phyloP scores from a whole-genome alignment of 164 flowering plant genomes.

The Santalum album region DNA sequence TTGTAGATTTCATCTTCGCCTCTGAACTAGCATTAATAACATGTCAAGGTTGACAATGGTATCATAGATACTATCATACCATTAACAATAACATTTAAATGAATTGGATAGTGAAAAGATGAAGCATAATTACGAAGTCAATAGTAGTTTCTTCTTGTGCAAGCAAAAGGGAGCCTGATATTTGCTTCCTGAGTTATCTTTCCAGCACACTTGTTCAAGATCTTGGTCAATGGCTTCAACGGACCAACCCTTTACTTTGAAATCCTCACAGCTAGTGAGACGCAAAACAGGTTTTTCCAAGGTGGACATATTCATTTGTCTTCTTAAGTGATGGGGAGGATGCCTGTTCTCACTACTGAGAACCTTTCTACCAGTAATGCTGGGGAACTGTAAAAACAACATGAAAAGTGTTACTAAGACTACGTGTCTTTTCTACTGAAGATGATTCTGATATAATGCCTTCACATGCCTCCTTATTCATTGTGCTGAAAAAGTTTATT shows the following conservation, averaged over 20 bases:
- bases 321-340: slow-evolving; percentile 7
- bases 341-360: slow-evolving; percentile 1
- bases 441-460: not conserved
- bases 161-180: slow-evolving; percentile 40
- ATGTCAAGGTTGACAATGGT: not conserved
- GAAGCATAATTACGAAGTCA: slow-evolving; percentile 29
- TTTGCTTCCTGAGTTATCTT: slow-evolving; percentile 20
- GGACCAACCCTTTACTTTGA: slow-evolving; percentile 46
- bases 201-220: slow-evolving; percentile 63
- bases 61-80: not conserved
- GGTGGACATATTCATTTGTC: slow-evolving; percentile 2
- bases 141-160: slow-evolving; percentile 28
- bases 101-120: slow-evolving; percentile 4
- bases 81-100: not conserved
- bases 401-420: not conserved
- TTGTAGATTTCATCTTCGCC: slow-evolving; percentile 25
- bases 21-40: slow-evolving; percentile 24
- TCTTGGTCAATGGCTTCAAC: slow-evolving; percentile 26
- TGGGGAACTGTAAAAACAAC: slow-evolving; percentile 39
- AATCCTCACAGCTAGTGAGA: slow-evolving; percentile 50
- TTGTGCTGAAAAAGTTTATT: slow-evolving; percentile 61
- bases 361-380: slow-evolving; percentile 19
- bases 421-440: not conserved
- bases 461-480: slow-evolving; percentile 62
- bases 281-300: slow-evolving; percentile 18